phyloP scores from a whole-genome alignment of 2,329 filamentous ascomycete species.

The Lachnellula hyalina region DNA sequence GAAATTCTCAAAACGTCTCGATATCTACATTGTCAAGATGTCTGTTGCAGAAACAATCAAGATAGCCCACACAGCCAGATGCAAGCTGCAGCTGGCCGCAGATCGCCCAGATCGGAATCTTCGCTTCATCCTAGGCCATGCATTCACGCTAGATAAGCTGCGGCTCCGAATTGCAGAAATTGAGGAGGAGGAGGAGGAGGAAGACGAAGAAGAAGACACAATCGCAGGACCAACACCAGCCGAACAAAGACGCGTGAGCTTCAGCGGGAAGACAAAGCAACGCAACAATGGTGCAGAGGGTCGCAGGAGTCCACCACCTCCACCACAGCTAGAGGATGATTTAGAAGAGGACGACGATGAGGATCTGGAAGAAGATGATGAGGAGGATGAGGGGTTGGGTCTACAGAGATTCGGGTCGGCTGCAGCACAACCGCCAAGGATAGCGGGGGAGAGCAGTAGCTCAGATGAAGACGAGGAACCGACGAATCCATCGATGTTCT shows the following conservation, averaged over 20 bases:
- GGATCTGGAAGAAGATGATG: slow-evolving; percentile 13
- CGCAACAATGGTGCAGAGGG: neutral
- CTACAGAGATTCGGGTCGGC: slow-evolving; percentile 16
- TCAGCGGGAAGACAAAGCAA: neutral
- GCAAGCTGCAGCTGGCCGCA: slow-evolving; percentile 20
- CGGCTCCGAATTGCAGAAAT: slow-evolving; percentile 20
- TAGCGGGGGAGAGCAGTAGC: slow-evolving; percentile 10
- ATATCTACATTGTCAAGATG: slow-evolving; percentile 1
- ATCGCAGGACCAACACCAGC: neutral
- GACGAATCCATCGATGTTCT: slow-evolving; percentile 1
- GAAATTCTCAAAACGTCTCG: neutral
- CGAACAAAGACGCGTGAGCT: slow-evolving; percentile 4
- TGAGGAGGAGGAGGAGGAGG: slow-evolving; percentile 13
- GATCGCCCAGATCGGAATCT: slow-evolving; percentile 20
- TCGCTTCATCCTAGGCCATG: slow-evolving; percentile 22
- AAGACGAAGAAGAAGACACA: slow-evolving; percentile 5
- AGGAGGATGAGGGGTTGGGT: slow-evolving; percentile 14
- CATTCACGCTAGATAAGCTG: slow-evolving; percentile 22
- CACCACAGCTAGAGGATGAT: neutral
- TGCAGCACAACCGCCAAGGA: slow-evolving; percentile 15
- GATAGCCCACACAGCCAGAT: slow-evolving; percentile 19
- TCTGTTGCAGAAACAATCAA: slow-evolving; percentile 11
- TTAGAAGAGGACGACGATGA: slow-evolving; percentile 7
- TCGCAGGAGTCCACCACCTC: slow-evolving; percentile 13
- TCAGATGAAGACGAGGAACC: slow-evolving; percentile 10